Evolutionary conservation across 1,284 basidiomycete species (phyloP).

Genomic region (Microbotryum intermedium): DNA sequence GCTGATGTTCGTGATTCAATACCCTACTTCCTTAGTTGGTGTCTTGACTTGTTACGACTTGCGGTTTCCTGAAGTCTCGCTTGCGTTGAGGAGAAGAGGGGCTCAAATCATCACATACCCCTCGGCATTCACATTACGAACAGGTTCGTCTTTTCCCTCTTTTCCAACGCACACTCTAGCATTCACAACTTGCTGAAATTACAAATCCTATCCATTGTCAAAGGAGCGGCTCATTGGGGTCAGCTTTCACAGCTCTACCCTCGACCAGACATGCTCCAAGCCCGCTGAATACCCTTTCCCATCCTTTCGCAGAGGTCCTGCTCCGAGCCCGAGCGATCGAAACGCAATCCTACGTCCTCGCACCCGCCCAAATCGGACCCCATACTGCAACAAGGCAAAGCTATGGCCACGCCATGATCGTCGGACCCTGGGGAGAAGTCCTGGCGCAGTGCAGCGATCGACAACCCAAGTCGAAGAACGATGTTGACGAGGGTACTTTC

Average conservation of each 20-base stretch:
- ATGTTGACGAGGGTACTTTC: constrained; percentile 16
- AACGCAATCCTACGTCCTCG: constrained; percentile 40
- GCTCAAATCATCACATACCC: constrained; percentile 47
- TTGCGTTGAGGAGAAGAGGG: constrained; percentile 42
- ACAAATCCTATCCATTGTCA: not conserved
- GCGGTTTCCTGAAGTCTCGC: constrained; percentile 45
- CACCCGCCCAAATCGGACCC: constrained; percentile 38
- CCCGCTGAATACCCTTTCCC: constrained; percentile 16
- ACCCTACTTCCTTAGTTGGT: constrained; percentile 31
- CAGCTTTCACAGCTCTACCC: not conserved
- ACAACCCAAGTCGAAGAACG: not conserved
- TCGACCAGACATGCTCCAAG: too few species aligned
- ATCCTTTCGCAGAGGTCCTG: constrained; percentile 33
- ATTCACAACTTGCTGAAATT: not conserved
- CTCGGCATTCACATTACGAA: constrained; percentile 45
- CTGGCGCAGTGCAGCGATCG: constrained; percentile 26
- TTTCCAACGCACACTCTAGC: not conserved
- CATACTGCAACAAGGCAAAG: constrained; percentile 23
- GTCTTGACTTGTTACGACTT: constrained; percentile 50
- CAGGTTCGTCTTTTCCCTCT: constrained; percentile 32
- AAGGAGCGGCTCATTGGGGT: constrained; percentile 32
- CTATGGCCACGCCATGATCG: constrained; percentile 30
- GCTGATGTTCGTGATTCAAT: too few species aligned
- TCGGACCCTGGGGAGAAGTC: constrained; percentile 31
- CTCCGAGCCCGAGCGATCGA: constrained; percentile 42